phyloP scores from a whole-genome alignment of 257 asterid genomes.

The Nicotiana benthamiana region DNA sequence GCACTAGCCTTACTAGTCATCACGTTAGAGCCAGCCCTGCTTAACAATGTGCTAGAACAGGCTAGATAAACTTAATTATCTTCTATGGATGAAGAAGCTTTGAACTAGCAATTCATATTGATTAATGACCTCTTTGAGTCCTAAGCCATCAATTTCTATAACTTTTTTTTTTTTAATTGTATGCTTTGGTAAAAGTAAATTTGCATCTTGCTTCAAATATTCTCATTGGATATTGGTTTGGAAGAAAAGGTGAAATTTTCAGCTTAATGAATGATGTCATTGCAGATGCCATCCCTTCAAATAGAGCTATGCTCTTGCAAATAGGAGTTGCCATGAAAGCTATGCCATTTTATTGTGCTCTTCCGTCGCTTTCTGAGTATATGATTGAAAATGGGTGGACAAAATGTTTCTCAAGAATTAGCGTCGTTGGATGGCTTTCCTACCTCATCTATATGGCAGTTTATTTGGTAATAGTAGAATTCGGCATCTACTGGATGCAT shows the following conservation, averaged over 20 bases:
- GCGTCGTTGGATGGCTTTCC: constrained; percentile 53
- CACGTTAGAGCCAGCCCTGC: too few species aligned
- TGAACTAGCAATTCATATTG: too few species aligned
- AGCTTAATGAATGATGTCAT: constrained; percentile 16
- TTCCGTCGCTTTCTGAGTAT: constrained; percentile 80
- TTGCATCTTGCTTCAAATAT: not conserved
- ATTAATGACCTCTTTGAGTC: not conserved
- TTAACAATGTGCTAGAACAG: too few species aligned
- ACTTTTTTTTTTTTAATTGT: not conserved
- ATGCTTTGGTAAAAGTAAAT: not conserved
- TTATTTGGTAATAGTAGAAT: constrained; percentile 79
- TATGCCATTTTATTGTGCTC: constrained; percentile 83
- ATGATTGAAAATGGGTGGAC: constrained; percentile 94
- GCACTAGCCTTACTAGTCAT: too few species aligned
- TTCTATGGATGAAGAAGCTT: too few species aligned
- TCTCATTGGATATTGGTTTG: not conserved
- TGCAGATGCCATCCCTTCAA: constrained; percentile 85
- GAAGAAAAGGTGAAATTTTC: not conserved
- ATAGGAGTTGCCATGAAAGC: constrained; percentile 95
- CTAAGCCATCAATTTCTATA: not conserved
- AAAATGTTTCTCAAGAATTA: constrained; percentile 62
- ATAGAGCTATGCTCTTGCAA: constrained; percentile 81
- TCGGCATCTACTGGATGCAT: constrained; percentile 98
- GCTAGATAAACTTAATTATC: too few species aligned
- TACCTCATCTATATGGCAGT: constrained; percentile 36